phyloP scores from a whole-genome alignment of 2,329 filamentous ascomycete species.

The Penicillium sp. region DNA sequence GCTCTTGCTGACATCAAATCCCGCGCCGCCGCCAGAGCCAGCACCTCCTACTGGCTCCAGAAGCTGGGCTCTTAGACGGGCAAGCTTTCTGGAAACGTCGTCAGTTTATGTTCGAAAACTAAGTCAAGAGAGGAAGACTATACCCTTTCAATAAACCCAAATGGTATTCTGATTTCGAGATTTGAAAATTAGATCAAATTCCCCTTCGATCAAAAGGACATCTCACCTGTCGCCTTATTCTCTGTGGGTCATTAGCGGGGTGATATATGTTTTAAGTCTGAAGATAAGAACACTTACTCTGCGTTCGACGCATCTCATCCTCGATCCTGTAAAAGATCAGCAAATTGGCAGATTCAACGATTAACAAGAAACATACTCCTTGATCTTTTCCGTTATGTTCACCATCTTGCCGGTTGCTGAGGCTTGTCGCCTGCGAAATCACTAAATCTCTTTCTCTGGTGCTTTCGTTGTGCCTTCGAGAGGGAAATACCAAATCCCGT shows the following conservation, averaged over 20 bases:
- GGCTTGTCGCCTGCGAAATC: slow-evolving; percentile 19
- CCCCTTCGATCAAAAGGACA: not conserved
- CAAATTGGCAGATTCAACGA: slow-evolving; percentile 5
- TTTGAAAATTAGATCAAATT: slow-evolving; percentile 14
- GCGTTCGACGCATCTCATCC: slow-evolving; percentile 98
- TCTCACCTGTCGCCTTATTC: slow-evolving; percentile 96
- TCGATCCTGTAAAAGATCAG: slow-evolving; percentile 69
- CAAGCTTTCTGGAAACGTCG: slow-evolving; percentile 72
- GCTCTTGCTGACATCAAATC: slow-evolving; percentile 90
- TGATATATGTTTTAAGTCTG: slow-evolving; percentile 14
- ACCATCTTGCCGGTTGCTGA: slow-evolving; percentile 65
- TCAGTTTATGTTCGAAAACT: slow-evolving; percentile 18
- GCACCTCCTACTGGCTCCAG: slow-evolving; percentile 82
- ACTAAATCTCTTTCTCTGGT: slow-evolving; percentile 1
- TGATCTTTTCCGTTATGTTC: slow-evolving; percentile 99
- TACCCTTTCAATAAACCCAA: slow-evolving; percentile 95
- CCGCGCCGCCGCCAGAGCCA: slow-evolving; percentile 72
- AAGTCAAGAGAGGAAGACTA: not conserved
- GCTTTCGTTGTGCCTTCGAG: not conserved
- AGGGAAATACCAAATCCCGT: slow-evolving; percentile 8
- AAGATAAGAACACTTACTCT: slow-evolving; percentile 64
- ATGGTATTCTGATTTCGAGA: slow-evolving; percentile 74
- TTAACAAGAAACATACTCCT: slow-evolving; percentile 65
- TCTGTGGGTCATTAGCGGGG: slow-evolving; percentile 55
- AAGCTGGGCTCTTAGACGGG: slow-evolving; percentile 87